Base-by-base conservation (phyloP, 768 basidiomycete species). In the Austroboletus eburneus region DNA sequence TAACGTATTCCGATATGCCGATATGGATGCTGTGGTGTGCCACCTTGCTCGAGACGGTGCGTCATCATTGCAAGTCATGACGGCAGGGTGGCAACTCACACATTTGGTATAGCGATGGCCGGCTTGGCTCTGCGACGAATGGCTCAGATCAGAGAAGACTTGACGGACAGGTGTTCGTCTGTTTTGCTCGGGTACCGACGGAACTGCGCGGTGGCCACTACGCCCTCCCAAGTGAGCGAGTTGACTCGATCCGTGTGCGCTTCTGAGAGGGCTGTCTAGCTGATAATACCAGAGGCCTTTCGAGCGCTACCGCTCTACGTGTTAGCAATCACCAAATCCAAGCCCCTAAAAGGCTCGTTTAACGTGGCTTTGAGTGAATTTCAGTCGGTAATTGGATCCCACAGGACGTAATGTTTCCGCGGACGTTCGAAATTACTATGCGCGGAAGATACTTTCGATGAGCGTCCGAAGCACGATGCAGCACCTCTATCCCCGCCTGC, bases 271-370 rank as follows among this genome's bases (percentile, higher is more conserved):
- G 5, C 3, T 27, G 35, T 1, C 56, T 27, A 99, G 95, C 68
- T 99, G 51, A 87, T 99, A 50, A 80, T 99, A 21, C 96, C 96
- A 6, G 96, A 98, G 67, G 85, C 87, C 1, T 93, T 92, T 74
- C 85, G 86, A 58, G 76, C 85, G 1, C 76, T 98, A 35, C 91
- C 93, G 0, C 73, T 91, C 16, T 93, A 85, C 62, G 78, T 79
- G 3, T 72, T 97, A 3, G 83, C 83, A 10, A 78, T 97, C 27
- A 74, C 87, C 38, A 99, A 99, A 71, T 79, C 79, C 43, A 95
- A 96, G 64, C 84, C 92, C 17, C 69, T 99, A n/a, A 95, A 96
- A 83, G 91, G 95, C 83, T 59, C 48, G 54, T 46, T 45, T 45
- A 42, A 8, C 9, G 27, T 43, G 24, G 32, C n/a, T 5, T 42